Evolutionary conservation across 2,329 filamentous ascomycete genomes (phyloP), one percentile per base, ranked within the genome.

Genomic region (Pseudogymnoascus sp.): DNA sequence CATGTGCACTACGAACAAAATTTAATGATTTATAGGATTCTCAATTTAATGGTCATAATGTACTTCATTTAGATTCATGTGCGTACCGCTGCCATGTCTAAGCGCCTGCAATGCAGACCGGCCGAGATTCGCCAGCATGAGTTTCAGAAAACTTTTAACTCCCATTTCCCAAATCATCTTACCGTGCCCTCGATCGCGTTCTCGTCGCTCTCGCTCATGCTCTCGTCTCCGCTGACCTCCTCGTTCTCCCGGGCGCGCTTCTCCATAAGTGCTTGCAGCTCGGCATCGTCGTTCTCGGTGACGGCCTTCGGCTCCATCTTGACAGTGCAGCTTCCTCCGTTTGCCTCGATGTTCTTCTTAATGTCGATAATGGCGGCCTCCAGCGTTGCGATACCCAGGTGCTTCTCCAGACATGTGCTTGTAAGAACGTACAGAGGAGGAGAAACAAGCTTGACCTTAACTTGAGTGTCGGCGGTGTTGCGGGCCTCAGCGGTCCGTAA

Each of bases 261-360:
- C 83, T 97, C 94, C 94, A 99, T 99, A 67, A 99, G 84, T 60
- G 93, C 94, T 76, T 97, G 92, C 67, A 99, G 82, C 77, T 97
- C 92, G 27, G 93, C 94, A 73, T 99, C 94, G 72, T 99, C 95
- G 75, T 92, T 95, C 82, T 97, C 95, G 1, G 94, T 99, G 65
- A 99, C 94, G 4, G 95, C 94, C 86, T 97, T 97, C 69, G 94
- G 94, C 71, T 94, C 92, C 94, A 99, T 99, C 86, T 95, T 96
- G 70, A 97, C 88, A 45, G 87, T 83, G 72, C 93, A 88, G 72
- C 85, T 86, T 65, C 94, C 94, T 61, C 89, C 89, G 0, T 89
- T 84, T 52, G 77, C 80, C 73, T 87, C 85, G 73, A 99, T 99
- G 75, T 83, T 92, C 72, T 79, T 83, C 70, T 88, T 84, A 70